Evolutionary conservation across 208 protist genomes (phyloP).

Genomic region (Trypanosoma conorhini): DNA sequence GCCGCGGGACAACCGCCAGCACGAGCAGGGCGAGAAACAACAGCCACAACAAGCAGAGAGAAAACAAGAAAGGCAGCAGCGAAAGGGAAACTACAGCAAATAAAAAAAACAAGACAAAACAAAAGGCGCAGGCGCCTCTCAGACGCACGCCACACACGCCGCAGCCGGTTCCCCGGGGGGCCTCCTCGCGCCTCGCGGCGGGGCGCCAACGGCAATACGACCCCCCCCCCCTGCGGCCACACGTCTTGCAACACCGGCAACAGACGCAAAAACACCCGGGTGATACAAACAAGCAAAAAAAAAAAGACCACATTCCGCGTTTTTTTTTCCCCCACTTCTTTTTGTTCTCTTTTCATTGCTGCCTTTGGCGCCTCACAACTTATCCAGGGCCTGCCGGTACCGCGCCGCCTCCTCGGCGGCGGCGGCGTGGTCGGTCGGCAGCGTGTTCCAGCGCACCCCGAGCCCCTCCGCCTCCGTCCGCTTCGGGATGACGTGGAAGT

Average conservation of each 20-base stretch:
- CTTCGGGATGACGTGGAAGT: slow-evolving; percentile 95
- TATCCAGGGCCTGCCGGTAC: slow-evolving; percentile 62
- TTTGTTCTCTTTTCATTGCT: not conserved
- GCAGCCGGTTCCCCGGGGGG: too few relatives aligned
- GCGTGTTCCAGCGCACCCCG: slow-evolving; percentile 60
- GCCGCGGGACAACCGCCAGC: too few relatives aligned
- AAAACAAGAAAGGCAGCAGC: too few relatives aligned
- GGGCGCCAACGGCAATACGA: too few relatives aligned
- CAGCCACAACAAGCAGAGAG: too few relatives aligned
- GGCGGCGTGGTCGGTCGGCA: slow-evolving; percentile 54
- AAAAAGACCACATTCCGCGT: slow-evolving; percentile 1
- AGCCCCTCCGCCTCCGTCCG: slow-evolving; percentile 58
- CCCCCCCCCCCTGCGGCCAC: too few relatives aligned
- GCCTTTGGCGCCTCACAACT: slow-evolving; percentile 17
- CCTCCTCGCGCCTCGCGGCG: too few relatives aligned
- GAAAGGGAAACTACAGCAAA: too few relatives aligned
- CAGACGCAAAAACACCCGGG: too few relatives aligned
- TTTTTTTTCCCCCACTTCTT: slow-evolving; percentile 1
- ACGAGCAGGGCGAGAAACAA: too few relatives aligned
- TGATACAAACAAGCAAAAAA: not conserved
- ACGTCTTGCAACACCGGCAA: not conserved
- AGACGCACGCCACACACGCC: too few relatives aligned
- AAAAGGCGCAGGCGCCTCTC: not conserved
- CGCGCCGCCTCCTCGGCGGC: slow-evolving; percentile 68
- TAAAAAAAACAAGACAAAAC: not conserved